phyloP scores from a whole-genome alignment of 202 grass and related monocot species.

The Panicum virgatum region DNA sequence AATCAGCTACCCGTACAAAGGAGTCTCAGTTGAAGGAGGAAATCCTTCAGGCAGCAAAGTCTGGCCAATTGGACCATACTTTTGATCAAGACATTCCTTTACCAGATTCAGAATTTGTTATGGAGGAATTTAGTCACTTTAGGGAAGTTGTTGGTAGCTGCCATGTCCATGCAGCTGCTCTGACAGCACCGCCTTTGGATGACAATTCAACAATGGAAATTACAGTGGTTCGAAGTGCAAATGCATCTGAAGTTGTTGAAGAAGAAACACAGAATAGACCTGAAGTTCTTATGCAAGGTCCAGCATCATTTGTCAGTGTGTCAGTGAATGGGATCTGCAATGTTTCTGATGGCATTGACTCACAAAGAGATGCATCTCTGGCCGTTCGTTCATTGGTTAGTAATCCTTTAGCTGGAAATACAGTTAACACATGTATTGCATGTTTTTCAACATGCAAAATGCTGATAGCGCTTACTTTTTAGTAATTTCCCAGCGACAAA shows the following conservation, averaged over 20 bases:
- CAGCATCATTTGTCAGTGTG: constrained; percentile 28
- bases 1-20: constrained; percentile 51
- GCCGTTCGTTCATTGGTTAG: constrained; percentile 34
- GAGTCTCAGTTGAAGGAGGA: constrained; percentile 70
- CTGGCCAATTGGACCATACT: constrained; percentile 58
- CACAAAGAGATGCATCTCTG: constrained; percentile 31
- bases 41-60: constrained; percentile 60
- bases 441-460: background rate
- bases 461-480: background rate
- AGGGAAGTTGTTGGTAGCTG: constrained; percentile 22
- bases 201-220: constrained; percentile 39
- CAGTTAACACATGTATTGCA: constrained; percentile 34
- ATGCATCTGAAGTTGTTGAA: constrained; percentile 44
- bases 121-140: constrained; percentile 66
- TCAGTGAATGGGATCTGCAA: constrained; percentile 31
- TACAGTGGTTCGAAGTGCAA: constrained; percentile 27
- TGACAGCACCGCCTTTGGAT: constrained; percentile 4
- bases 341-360: constrained; percentile 42
- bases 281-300: constrained; percentile 37
- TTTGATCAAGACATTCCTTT: constrained; percentile 68
- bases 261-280: constrained; percentile 20
- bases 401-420: constrained; percentile 24
- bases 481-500: background rate
- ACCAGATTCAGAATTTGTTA: constrained; percentile 61
- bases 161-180: constrained; percentile 33